Base-by-base conservation (phyloP, 2,329 filamentous ascomycete genomes). In the Aspergillus persii region DNA sequence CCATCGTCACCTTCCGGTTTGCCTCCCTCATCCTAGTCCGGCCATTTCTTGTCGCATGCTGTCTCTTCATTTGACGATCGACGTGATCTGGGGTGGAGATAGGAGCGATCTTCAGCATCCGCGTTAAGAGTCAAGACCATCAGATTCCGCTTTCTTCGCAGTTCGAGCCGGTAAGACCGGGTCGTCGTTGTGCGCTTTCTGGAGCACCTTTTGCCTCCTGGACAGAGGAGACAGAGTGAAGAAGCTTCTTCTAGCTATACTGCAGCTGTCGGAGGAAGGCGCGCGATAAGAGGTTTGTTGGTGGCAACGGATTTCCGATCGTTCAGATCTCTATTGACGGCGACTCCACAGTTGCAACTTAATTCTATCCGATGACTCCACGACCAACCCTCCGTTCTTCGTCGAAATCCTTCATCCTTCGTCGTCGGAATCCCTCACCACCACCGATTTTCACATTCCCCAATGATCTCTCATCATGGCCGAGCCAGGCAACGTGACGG, bases 21-120 rank as follows among this genome's bases (percentile, higher is more conserved):
- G 39, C 68, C 66, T 56, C 57, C 64, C 62, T 64, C 33, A 66
- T 68, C 55, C 53, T 69, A 69, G 67, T 59, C 51, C 39, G 39
- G 31, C 48, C 33, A 56, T 57, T 23, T 11, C 27, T 61, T 36
- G 39, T 44, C 61, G 39, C 62, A 61, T 56, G 39, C 54, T 15
- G 39, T 23, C 50, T 33, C 33, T 58, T 47, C 29, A 30, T 48
- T 60, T 39, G 51, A 27, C 46, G 26, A 47, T 49, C 26, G 49
- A 56, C 50, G 30, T 54, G 49, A 46, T 30, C 31, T 8, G 15
- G 5, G 6, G 18, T n/a, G 30, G 36, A n/a, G 36, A 41, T 41
- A 11, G 4, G 36, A 4, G 12, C 36, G 36, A 41, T 41, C 36
- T 41, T 41, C 36, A 12, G 36, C 36, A 41, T 41, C 36, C 12